A percentile compares a stretch with the other conserved stretches of the same genome.
phyloP scores from a whole-genome alignment of 305 asterid species.

The Ruellia speciosa region DNA sequence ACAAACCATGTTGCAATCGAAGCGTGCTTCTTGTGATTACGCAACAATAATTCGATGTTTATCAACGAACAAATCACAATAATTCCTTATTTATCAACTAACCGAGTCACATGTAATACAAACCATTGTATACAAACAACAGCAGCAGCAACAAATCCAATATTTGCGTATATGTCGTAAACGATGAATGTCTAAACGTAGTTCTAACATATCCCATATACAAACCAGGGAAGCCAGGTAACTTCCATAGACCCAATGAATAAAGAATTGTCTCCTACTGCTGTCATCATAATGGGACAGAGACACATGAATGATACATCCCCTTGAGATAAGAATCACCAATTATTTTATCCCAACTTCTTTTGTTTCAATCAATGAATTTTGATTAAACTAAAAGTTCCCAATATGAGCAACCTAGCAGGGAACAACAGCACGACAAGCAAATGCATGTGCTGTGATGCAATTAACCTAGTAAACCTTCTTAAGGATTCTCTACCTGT shows the following conservation, averaged over 20 bases:
- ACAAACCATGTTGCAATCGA: too few species aligned
- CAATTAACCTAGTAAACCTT: slow-evolving; percentile 56
- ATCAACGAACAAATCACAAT: background rate
- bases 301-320: background rate
- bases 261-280: slow-evolving; percentile 38
- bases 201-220: slow-evolving; percentile 24
- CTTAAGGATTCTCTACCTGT: slow-evolving; percentile 61
- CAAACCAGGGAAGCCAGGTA: slow-evolving; percentile 32
- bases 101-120: too few species aligned
- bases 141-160: background rate
- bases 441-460: slow-evolving; percentile 79
- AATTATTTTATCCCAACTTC: background rate
- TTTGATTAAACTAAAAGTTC: slow-evolving; percentile 34
- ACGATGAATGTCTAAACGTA: too few species aligned
- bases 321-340: too few species aligned
- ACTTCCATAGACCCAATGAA: slow-evolving; percentile 31
- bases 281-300: background rate
- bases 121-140: too few species aligned
- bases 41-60: slow-evolving; percentile 14
- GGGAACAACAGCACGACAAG: slow-evolving; percentile 71
- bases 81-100: too few species aligned
- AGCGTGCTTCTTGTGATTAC: background rate
- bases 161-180: background rate
- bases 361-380: slow-evolving; percentile 25
- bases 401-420: slow-evolving; percentile 50